These are phyloP conservation scores for Coniella vitis DNA, from an alignment of 2,329 filamentous ascomycete genomes.

Conservation along the genomic window DNA sequence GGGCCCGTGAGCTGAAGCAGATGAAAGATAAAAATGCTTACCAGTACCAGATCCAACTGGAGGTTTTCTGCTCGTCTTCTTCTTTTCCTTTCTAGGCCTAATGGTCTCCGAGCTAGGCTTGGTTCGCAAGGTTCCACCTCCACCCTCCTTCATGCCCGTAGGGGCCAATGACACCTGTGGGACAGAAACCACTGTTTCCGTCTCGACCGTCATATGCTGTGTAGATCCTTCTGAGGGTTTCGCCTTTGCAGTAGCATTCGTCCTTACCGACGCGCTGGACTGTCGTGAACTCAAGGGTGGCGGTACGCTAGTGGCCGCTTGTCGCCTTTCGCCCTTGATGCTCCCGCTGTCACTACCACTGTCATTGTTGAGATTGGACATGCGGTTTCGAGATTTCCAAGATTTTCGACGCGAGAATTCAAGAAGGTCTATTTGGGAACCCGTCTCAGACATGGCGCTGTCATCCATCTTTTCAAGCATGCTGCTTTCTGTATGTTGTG, in stretches of 20 bases:
- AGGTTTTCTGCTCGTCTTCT: slow-evolving; percentile 68
- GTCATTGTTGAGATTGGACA: slow-evolving; percentile 29
- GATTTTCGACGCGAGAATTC: slow-evolving; percentile 25
- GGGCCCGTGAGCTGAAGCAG: slow-evolving; percentile 23
- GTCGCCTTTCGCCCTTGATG: slow-evolving; percentile 36
- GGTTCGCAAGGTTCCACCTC: slow-evolving; percentile 67
- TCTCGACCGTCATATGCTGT: slow-evolving; percentile 94
- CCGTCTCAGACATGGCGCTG: slow-evolving; percentile 36
- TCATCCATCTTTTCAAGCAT: slow-evolving; percentile 44
- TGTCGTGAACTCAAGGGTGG: slow-evolving; percentile 55
- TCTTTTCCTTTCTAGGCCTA: slow-evolving; percentile 88
- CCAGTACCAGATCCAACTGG: slow-evolving; percentile 64
- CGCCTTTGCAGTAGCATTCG: slow-evolving; percentile 45
- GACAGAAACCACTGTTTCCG: slow-evolving; percentile 87
- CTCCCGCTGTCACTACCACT: slow-evolving; percentile 62
- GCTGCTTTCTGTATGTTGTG: slow-evolving; percentile 34
- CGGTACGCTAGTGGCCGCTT: slow-evolving; percentile 37
- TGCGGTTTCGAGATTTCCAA: background rate
- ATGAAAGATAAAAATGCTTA: slow-evolving; percentile 39
- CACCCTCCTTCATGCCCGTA: slow-evolving; percentile 56
- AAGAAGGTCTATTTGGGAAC: slow-evolving; percentile 35
- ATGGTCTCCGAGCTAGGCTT: slow-evolving; percentile 96
- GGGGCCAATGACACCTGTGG: slow-evolving; percentile 71
- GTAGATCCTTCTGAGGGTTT: slow-evolving; percentile 69
- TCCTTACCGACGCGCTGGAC: slow-evolving; percentile 60